Conservation (phyloP, 768 basidiomycete genomes). For the Hypsizygus marmoreus region DNA sequence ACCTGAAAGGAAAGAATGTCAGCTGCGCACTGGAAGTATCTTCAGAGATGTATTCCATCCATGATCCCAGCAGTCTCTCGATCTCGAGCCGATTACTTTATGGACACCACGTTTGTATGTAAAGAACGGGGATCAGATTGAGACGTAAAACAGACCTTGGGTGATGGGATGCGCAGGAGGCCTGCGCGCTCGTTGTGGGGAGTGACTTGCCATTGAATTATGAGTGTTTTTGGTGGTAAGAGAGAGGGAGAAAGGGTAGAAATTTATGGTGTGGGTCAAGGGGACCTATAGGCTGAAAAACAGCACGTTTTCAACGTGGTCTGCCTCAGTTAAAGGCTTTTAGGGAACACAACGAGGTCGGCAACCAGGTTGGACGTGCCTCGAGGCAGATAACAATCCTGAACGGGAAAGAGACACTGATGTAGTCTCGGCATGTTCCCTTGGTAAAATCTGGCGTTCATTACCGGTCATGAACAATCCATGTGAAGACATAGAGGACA, state of each 20-base stretch:
- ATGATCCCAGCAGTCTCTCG: constrained; percentile 5
- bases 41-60: constrained; percentile 8
- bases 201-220: constrained; percentile 57
- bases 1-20: constrained; percentile 33
- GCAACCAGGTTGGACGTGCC: constrained; percentile 54
- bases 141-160: constrained; percentile 45
- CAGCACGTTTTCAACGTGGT: constrained; percentile 74
- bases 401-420: constrained; percentile 19
- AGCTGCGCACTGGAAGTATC: constrained; percentile 17
- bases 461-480: not conserved
- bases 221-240: constrained; percentile 10
- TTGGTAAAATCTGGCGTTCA: constrained; percentile 14
- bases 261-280: constrained; percentile 22
- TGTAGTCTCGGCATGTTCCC: constrained; percentile 17
- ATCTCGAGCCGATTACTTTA: constrained; percentile 16
- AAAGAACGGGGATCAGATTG: constrained; percentile 19
- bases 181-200: constrained; percentile 60
- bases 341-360: constrained; percentile 54
- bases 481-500: not conserved
- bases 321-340: constrained; percentile 42
- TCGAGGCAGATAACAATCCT: constrained; percentile 31
- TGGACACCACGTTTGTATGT: constrained; percentile 15
- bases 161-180: constrained; percentile 46
- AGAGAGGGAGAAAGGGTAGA: constrained; percentile 28
- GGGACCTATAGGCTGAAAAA: constrained; percentile 34